Evolutionary conservation across 257 asterid genomes (phyloP), one percentile per base, ranked within the genome.

Genomic region (Cruciata laevipes): DNA sequence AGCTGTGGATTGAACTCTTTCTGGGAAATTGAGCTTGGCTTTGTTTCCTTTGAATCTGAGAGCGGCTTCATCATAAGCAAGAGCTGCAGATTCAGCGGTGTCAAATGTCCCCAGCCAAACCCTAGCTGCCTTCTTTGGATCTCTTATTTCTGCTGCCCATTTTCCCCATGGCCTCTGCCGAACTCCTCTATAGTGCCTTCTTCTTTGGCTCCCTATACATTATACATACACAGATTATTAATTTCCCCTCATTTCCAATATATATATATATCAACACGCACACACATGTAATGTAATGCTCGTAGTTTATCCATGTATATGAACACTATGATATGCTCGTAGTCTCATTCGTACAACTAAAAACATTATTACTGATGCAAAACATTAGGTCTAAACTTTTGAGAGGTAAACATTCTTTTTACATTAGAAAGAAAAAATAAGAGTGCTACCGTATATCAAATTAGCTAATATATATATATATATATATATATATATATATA

Each of bases 121-220:
- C 23, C 97, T 71, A 0, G 95, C 92, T 5, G 97, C 97, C 78
- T 90, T 90, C 68, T 83, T 76, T 0, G 97, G 97, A 33, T 90
- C 97, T 0, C 97, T 83, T 4, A 90, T 90, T 71, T 90, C 97
- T 0, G 97, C 95, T 0, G 97, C 97, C 96, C 96, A 90, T 66
- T 90, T 90, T 0, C 97, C 97, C 97, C 97, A 90, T 21, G 96
- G 97, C 35, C 97, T 79, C 63, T 86, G 96, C 49, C 96, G 69
- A 4, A 90, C 97, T 9, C 97, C 97, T 73, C 97, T 75, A 69
- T 86, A 90, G 74, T 87, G 88, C 65, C 91, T 83, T 74, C 78
- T 82, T 73, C 82, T 80, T 27, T 77, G 75, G 64, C 66, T 78
- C 69, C 78, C 83, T 79, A 61, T n/a, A n/a, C n/a, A n/a, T n/a